Evolutionary conservation across 768 basidiomycete species (phyloP).

Genomic region (Pleurotus giganteus): DNA sequence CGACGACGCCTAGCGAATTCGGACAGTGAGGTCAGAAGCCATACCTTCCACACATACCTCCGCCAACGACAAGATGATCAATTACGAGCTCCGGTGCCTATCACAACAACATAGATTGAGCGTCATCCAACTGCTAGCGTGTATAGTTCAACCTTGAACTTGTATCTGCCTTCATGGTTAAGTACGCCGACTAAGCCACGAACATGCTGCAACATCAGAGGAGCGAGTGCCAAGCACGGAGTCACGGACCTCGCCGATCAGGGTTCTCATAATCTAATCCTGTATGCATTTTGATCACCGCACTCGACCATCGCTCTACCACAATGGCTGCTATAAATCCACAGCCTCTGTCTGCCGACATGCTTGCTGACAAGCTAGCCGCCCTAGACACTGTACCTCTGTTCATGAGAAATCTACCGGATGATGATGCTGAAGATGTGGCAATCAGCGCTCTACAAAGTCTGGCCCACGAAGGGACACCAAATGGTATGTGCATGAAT

Average conservation of each 20-base stretch:
- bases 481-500: slow-evolving; percentile 73
- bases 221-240: background rate
- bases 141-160: slow-evolving; percentile 51
- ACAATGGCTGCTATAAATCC: slow-evolving; percentile 28
- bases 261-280: background rate
- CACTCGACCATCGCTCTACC: background rate
- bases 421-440: slow-evolving; percentile 60
- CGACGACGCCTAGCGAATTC: slow-evolving; percentile 68
- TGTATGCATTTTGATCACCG: background rate
- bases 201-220: slow-evolving; percentile 26
- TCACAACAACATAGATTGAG: background rate
- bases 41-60: slow-evolving; percentile 45
- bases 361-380: slow-evolving; percentile 37
- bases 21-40: too few relatives aligned
- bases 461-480: slow-evolving; percentile 85
- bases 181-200: slow-evolving; percentile 57
- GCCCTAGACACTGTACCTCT: slow-evolving; percentile 71
- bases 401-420: slow-evolving; percentile 89
- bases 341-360: slow-evolving; percentile 27
- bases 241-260: background rate
- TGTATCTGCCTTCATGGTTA: slow-evolving; percentile 57
- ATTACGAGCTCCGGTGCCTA: slow-evolving; percentile 68
- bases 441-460: slow-evolving; percentile 82
- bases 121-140: background rate
- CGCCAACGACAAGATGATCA: slow-evolving; percentile 88